Percentiles rank a stretch among this genome's conserved stretches.
Conservation (phyloP, 1,139 yeast species). For the Kurtzmaniella quercitrusa region DNA sequence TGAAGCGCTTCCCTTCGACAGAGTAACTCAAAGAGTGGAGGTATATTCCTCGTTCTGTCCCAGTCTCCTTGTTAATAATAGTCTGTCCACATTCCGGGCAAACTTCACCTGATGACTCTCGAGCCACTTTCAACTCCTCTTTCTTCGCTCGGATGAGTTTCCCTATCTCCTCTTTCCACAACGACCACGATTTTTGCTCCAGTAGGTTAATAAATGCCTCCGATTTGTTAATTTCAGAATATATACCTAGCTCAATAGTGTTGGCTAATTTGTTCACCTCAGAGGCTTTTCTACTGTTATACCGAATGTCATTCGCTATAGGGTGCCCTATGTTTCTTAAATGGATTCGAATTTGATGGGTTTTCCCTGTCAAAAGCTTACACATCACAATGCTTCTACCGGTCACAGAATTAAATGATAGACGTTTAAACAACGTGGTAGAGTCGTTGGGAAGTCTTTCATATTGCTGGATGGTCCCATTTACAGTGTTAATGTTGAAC, state of each 20-base stretch:
- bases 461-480: constrained; percentile 32
- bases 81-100: constrained; percentile 47
- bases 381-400: constrained; percentile 60
- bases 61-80: constrained; percentile 20
- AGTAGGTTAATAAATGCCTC: constrained; percentile 4
- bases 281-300: constrained; percentile 25
- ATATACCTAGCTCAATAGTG: constrained; percentile 22
- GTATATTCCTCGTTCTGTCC: not conserved
- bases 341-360: constrained; percentile 78
- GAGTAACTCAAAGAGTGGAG: not conserved
- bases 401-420: constrained; percentile 18
- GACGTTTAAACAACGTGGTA: constrained; percentile 27
- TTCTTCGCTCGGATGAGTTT: constrained; percentile 9
- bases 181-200: constrained; percentile 6
- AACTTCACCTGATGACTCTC: constrained; percentile 11
- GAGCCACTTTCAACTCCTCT: constrained; percentile 14
- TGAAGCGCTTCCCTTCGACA: not conserved
- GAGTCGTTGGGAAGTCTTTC: constrained; percentile 25
- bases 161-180: not conserved
- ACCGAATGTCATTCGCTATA: constrained; percentile 63
- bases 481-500: constrained; percentile 30
- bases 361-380: constrained; percentile 67
- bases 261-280: constrained; percentile 17
- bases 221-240: constrained; percentile 11
- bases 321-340: constrained; percentile 62